These are phyloP conservation scores for Pythium phragmiticola DNA, from an alignment of 352 stramenopile species.

Conservation along the genomic window DNA sequence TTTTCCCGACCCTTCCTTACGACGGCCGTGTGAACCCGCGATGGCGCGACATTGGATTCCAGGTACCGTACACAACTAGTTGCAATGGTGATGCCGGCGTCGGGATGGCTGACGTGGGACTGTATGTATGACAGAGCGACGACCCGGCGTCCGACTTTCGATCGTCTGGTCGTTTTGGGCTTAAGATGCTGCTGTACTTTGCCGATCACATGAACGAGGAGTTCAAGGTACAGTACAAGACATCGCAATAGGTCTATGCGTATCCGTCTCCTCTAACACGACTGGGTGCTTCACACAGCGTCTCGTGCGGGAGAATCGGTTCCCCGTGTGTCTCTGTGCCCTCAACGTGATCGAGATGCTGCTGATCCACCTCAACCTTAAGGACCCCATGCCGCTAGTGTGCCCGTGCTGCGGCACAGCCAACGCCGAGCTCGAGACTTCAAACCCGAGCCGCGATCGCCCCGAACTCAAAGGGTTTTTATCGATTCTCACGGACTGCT, in stretches of 20 bases:
- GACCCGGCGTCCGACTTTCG: conserved; percentile 62
- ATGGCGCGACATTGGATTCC: conserved; percentile 66
- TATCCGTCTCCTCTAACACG: neutral
- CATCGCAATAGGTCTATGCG: neutral
- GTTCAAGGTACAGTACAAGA: conserved; percentile 37
- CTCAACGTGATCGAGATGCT: conserved; percentile 71
- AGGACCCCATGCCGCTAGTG: conserved; percentile 56
- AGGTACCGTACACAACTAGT: conserved; percentile 41
- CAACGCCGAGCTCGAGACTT: conserved; percentile 58
- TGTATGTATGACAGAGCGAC: conserved; percentile 38
- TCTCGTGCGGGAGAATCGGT: conserved; percentile 69
- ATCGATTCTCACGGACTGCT: conserved; percentile 43
- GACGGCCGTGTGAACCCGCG: conserved; percentile 61
- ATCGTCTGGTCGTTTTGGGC: conserved; percentile 50
- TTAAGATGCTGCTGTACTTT: conserved; percentile 71
- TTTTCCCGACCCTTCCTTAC: conserved; percentile 65
- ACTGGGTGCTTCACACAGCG: conserved; percentile 29
- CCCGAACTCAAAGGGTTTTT: conserved; percentile 59
- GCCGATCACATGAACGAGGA: conserved; percentile 67
- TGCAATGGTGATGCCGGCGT: too few relatives aligned
- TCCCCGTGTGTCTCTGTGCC: conserved; percentile 59
- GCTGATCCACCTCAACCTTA: conserved; percentile 66
- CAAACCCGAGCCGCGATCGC: conserved; percentile 44
- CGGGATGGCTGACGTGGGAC: too few relatives aligned
- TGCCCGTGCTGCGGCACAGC: conserved; percentile 74